phyloP scores from a whole-genome alignment of 345 rosid species.

The Psidium friedrichsthalianum region DNA sequence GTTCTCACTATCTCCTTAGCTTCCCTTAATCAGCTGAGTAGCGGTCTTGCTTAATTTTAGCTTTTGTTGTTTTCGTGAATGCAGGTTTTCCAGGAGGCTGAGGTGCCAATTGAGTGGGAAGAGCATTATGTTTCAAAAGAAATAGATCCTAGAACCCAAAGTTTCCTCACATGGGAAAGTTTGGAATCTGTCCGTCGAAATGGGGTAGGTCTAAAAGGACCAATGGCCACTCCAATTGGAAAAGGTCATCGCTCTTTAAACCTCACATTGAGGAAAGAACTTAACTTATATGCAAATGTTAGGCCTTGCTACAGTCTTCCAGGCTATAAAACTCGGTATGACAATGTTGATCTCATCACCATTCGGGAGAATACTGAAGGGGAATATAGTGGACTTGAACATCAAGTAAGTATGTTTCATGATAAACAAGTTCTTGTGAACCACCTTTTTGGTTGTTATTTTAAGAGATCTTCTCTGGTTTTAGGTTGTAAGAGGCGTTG shows the following conservation, averaged over 20 bases:
- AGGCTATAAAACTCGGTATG: slow-evolving; percentile 90
- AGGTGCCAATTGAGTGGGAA: slow-evolving; percentile 95
- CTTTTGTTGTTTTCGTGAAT: neutral
- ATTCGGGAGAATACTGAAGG: slow-evolving; percentile 99
- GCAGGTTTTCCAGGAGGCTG: slow-evolving; percentile 44
- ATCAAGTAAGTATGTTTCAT: slow-evolving; percentile 54
- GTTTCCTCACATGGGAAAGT: slow-evolving; percentile 97
- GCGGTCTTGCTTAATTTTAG: neutral
- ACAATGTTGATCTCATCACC: slow-evolving; percentile 82
- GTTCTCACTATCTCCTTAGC: neutral
- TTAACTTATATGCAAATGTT: slow-evolving; percentile 90
- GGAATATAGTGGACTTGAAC: slow-evolving; percentile 99
- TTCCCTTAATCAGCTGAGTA: neutral
- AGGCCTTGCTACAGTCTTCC: slow-evolving; percentile 99
- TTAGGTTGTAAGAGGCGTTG: slow-evolving; percentile 98
- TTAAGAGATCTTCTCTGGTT: neutral
- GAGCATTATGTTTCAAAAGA: slow-evolving; percentile 76
- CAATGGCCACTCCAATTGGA: slow-evolving; percentile 99
- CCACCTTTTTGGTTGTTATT: neutral
- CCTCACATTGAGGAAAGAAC: slow-evolving; percentile 88
- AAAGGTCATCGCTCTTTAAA: slow-evolving; percentile 98
- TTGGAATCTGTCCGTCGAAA: slow-evolving; percentile 85
- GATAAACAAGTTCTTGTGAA: neutral
- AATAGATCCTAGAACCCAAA: slow-evolving; percentile 94
- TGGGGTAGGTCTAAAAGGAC: slow-evolving; percentile 92